Conservation (phyloP, 345 rosid genomes). For the Sisymbrium irio region DNA sequence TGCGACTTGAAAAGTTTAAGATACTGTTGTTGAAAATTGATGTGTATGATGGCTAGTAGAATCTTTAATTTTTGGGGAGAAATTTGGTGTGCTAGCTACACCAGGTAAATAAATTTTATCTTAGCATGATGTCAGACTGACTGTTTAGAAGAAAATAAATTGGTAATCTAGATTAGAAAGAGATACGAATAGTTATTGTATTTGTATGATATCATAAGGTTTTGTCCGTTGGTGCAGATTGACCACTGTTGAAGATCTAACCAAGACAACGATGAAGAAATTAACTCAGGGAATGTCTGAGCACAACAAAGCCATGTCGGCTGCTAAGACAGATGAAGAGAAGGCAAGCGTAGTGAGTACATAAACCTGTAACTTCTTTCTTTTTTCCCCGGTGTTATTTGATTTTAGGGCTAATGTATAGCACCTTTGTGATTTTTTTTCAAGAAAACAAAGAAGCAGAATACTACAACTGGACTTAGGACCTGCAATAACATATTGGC, state of each 20-base stretch:
- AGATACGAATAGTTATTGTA: neutral
- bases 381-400: neutral
- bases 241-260: conserved; percentile 78
- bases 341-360: conserved; percentile 73
- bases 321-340: conserved; percentile 92
- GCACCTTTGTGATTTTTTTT: neutral
- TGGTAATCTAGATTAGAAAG: neutral
- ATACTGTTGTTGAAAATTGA: neutral
- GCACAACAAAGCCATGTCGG: conserved; percentile 94
- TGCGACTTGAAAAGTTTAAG: conserved; percentile 10
- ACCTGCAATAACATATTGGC: conserved; percentile 96
- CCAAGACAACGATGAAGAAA: conserved; percentile 89
- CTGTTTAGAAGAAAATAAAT: neutral
- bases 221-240: conserved; percentile 46
- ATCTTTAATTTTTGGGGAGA: neutral
- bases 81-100: neutral
- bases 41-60: neutral
- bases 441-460: conserved; percentile 90
- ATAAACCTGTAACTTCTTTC: conserved; percentile 1
- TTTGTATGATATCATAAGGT: neutral
- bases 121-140: neutral
- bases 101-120: neutral
- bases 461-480: conserved; percentile 79
- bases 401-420: neutral
- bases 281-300: conserved; percentile 94